Evolutionary conservation across 768 basidiomycete species (phyloP), one percentile per base, ranked within the genome.

Genomic region (Lentinula edodes): DNA sequence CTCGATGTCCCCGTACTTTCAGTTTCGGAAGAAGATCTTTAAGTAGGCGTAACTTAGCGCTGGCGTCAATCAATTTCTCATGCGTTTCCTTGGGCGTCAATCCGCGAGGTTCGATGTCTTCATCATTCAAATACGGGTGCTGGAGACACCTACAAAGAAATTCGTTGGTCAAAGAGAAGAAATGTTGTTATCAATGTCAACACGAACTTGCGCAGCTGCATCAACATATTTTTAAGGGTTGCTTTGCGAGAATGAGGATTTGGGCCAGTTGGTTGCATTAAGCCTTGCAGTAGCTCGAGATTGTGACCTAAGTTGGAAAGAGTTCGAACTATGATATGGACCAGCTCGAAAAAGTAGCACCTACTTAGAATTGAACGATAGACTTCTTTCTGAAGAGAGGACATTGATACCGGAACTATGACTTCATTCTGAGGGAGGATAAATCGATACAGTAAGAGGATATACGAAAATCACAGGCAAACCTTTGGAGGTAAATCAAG

Each of bases 401-500:
- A 79, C 86, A 98, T 89, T 8, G 91, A 92, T 46, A 97, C 83
- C 0, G 95, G 95, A 1, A 97, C 89, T 65, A 94, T 94, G 50
- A 93, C 89, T 71, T 94, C 92, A 66, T 93, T 93, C 92, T 93
- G 54, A 28, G 54, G 42, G 20, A 43, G 18, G 55, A 60, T 23
- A 12, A n/a, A 61, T 20, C 15, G 34, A 60, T 18, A 10, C 3
- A 38, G 58, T 67, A 43, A 35, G 15, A 9, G 6, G 32, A 42
- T 18, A 32, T 41, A 48, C 32, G 28, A 20, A 35, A 35, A 48
- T 20, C 10, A 28, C 32, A 23, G 36, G 62, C 65, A 36, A 66
- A 93, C 94, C 83, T 96, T 97, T 0, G 93, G 88, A 45, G 92
- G 95, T n/a, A 96, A 82, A 63, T 91, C 84, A 15, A 98, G 78